A percentile compares a stretch with the other conserved stretches of the same genome.
Conservation (phyloP, 495 filamentous ascomycete species). For the Talaromyces proteolyticus region DNA sequence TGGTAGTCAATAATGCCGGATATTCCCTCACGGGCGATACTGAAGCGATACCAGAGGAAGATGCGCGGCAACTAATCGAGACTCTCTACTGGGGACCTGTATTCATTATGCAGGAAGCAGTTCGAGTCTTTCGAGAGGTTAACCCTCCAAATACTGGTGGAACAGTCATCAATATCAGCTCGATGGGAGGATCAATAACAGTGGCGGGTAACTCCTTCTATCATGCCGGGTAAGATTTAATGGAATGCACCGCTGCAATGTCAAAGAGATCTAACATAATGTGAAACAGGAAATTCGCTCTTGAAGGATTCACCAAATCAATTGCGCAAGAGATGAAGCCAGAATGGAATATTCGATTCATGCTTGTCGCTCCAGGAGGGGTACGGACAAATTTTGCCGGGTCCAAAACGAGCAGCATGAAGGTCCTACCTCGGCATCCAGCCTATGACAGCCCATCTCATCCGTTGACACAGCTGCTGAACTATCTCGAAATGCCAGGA, state of each 20-base stretch:
- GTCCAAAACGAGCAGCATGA: conserved; percentile 7
- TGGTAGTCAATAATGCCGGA: conserved; percentile 52
- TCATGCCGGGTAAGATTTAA: conserved; percentile 31
- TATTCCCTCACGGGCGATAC: conserved; percentile 32
- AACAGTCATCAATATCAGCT: conserved; percentile 48
- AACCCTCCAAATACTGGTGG: conserved; percentile 34
- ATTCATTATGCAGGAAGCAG: conserved; percentile 28
- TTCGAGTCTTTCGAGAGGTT: conserved; percentile 38
- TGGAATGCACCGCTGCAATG: background rate
- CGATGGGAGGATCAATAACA: conserved; percentile 42
- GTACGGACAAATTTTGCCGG: conserved; percentile 17
- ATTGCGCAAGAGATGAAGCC: conserved; percentile 42
- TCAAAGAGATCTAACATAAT: background rate
- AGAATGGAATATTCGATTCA: conserved; percentile 36
- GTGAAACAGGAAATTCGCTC: conserved; percentile 38
- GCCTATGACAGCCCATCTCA: conserved; percentile 13
- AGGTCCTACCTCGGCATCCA: conserved; percentile 11
- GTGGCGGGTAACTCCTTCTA: conserved; percentile 39
- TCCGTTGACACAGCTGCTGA: conserved; percentile 12
- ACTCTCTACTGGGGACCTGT: conserved; percentile 51
- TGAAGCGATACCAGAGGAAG: conserved; percentile 33
- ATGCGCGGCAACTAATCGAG: conserved; percentile 35
- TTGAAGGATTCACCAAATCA: conserved; percentile 52
- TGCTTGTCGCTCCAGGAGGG: conserved; percentile 18
- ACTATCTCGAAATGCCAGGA: conserved; percentile 10